Evolutionary conservation across 2,329 filamentous ascomycete genomes (phyloP), one percentile per base, ranked within the genome.

Genomic region (Colletotrichum lindemuthianum): DNA sequence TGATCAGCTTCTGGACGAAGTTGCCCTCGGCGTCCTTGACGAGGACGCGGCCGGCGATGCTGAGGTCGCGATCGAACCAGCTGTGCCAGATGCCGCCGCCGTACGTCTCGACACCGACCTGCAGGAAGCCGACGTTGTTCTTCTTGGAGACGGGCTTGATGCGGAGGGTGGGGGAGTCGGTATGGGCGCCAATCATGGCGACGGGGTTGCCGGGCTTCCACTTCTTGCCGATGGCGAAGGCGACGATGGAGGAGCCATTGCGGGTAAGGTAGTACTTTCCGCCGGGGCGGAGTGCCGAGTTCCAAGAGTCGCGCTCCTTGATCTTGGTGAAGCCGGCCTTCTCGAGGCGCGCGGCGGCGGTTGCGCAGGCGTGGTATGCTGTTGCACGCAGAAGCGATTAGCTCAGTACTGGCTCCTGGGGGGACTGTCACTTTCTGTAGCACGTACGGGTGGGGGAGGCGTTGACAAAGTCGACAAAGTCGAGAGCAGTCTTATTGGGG

Each of bases 31-130:
- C 85, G 61, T 89, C 89, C 71, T 86, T 88, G 60, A 96, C 92
- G 82, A 98, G 90, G 12, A 92, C 92, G 65, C 96, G 87, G 8
- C 96, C 96, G 37, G 96, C 96, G 58, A 98, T 88, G 71, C 92
- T 91, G 67, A 99, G 82, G 76, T 99, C 96, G 54, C 96, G 90
- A 77, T 99, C 96, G 74, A 99, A 99, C 96, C 91, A 99, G 50
- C 92, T 97, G 78, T 97, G 94, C 95, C 95, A 98, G 73, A 98
- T 90, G 60, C 96, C 96, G 67, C 96, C 96, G 57, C 96, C 96
- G 74, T 99, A 99, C 2, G 93, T 95, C 83, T 99, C 96, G 55
- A 97, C 95, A 57, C 94, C 96, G 61, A 99, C 90, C 79, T 99
- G 96, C 68, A 97, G 80, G 77, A 96, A 99, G 11, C 95, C 95